Base-by-base conservation (phyloP, 306 rosid genomes). In the Hylodesmum podocarpum region DNA sequence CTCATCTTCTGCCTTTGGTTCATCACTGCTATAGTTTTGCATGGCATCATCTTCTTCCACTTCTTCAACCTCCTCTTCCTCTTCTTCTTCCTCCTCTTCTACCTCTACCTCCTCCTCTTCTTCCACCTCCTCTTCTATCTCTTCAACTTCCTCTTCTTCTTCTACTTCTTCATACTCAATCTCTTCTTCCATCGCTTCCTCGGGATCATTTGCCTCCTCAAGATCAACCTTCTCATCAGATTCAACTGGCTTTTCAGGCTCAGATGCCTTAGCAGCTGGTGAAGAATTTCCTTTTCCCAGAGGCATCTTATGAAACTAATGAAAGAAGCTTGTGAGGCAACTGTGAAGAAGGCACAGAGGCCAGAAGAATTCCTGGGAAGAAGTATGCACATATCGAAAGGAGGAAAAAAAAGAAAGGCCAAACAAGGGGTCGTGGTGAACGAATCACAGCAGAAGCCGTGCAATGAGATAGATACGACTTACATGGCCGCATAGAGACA, bases 331-430 rank as follows among this genome's bases (percentile, higher is more conserved):
- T 80, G 97, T 86, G 89, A 91, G 89, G 91, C 87, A 95, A 92
- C 97, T 90, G 92, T 90, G 92, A 88, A 85, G 93, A 92, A 89
- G 96, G 90, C 97, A 92, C 97, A 85, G 90, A 84, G 97, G 91
- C 99, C 94, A 90, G 96, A 95, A 87, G 89, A 92, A 85, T 83
- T 95, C 96, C 89, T 87, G 97, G 97, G 97, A 88, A 84, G 96
- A 90, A 88, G 91, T 85, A 89, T 81, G 82, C 80, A 89, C 88
- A 89, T 84, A 89, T 83, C 80, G 94, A 90, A 88, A 88, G 95
- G 98, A 87, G 83, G 91, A 83, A 83, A 88, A 83, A 86, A 84
- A 86, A 77, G 89, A 89, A 87, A 71, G 93, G 88, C 92, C 89
- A 84, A 86, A 88, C 82, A 84, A 71, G 91, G 96, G 82, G 86